phyloP scores from a whole-genome alignment of 2,329 filamentous ascomycete genomes.

The Sclerotinia subarctica region DNA sequence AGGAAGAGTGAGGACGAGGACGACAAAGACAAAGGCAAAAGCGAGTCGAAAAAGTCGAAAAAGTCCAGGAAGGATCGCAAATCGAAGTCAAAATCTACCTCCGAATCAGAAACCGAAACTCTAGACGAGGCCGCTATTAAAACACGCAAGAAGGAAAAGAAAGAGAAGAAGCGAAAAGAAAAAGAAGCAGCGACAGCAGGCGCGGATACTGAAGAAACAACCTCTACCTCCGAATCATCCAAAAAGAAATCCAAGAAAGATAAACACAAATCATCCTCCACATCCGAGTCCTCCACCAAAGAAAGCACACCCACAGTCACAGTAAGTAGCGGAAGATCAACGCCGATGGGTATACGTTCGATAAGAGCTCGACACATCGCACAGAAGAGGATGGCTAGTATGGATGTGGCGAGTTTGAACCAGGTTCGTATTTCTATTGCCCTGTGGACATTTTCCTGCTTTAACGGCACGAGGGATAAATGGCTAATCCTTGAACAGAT shows the following conservation, averaged over 20 bases:
- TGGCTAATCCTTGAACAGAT: conserved; percentile 49
- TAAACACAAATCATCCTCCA: conserved; percentile 40
- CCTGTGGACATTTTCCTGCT: too few species aligned
- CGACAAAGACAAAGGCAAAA: conserved; percentile 26
- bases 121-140: background rate
- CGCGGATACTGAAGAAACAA: conserved; percentile 12
- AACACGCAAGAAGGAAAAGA: conserved; percentile 14
- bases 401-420: conserved; percentile 78
- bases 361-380: conserved; percentile 80
- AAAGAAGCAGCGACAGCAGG: conserved; percentile 16
- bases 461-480: too few species aligned
- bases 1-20: conserved; percentile 47
- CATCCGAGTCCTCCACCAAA: conserved; percentile 28
- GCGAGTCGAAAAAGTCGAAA: conserved; percentile 34
- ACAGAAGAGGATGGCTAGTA: conserved; percentile 79
- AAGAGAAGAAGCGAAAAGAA: conserved; percentile 24
- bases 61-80: conserved; percentile 37
- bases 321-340: conserved; percentile 45
- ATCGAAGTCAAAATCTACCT: conserved; percentile 10
- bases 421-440: conserved; percentile 54
- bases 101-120: background rate
- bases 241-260: conserved; percentile 43
- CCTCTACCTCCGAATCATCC: conserved; percentile 31
- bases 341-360: conserved; percentile 60
- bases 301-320: conserved; percentile 34